Conservation (phyloP, 169 alveolate genomes). For the Plasmodium reichenowi region DNA sequence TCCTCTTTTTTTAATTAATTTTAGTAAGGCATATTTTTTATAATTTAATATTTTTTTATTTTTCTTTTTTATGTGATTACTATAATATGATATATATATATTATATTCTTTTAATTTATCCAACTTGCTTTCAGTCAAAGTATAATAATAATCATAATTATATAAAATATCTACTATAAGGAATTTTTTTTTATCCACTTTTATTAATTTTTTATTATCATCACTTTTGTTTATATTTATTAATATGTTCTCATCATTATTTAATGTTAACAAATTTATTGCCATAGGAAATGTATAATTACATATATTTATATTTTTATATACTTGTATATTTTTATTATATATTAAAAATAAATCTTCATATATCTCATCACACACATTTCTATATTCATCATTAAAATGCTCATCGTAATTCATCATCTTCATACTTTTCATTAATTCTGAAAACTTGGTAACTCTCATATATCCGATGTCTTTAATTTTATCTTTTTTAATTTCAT, state of each 20-base stretch:
- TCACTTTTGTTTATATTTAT: background rate
- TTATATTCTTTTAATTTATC: constrained; percentile 20
- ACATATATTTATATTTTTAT: constrained; percentile 47
- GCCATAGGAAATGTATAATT: constrained; percentile 67
- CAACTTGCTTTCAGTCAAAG: constrained; percentile 13
- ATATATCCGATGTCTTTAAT: background rate
- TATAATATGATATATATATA: constrained; percentile 34
- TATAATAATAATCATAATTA: constrained; percentile 52
- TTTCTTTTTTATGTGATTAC: constrained; percentile 46
- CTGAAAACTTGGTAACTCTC: background rate
- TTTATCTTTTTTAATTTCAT: background rate
- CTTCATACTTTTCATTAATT: background rate
- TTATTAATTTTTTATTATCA: background rate
- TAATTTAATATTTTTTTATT: constrained; percentile 53
- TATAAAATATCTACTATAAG: constrained; percentile 62
- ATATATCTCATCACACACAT: constrained; percentile 43
- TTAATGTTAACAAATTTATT: constrained; percentile 57
- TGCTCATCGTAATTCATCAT: background rate
- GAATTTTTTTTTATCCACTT: constrained; percentile 35
- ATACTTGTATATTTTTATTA: constrained; percentile 28
- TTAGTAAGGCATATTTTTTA: constrained; percentile 44
- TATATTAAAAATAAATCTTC: constrained; percentile 37
- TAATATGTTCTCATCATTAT: background rate
- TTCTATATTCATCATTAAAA: constrained; percentile 13
- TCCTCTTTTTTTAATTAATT: constrained; percentile 38